phyloP scores from a whole-genome alignment of 208 protist species.

The Leptomonas seymouri region DNA sequence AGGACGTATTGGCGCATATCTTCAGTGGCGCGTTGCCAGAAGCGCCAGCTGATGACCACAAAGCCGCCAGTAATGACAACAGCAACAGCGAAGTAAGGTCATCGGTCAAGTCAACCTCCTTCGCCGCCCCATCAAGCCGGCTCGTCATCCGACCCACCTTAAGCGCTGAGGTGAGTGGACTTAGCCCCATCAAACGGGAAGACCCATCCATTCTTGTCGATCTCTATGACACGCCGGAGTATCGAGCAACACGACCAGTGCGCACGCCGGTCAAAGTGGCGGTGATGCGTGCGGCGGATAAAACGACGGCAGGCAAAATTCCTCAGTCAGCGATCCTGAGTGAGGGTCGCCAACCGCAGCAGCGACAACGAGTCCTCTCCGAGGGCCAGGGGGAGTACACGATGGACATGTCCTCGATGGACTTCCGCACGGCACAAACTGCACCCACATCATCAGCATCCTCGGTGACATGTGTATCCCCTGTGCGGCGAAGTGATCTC shows the following conservation, averaged over 20 bases:
- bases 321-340: neutral
- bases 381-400: conserved; percentile 4
- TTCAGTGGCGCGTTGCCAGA: neutral
- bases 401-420: conserved; percentile 10
- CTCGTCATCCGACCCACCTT: conserved; percentile 15
- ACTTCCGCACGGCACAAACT: conserved; percentile 23
- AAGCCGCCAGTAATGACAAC: neutral
- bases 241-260: neutral
- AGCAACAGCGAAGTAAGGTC: neutral
- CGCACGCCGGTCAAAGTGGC: neutral
- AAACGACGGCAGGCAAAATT: neutral
- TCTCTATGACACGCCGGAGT: conserved; percentile 33
- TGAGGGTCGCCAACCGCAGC: neutral
- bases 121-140: too few relatives aligned
- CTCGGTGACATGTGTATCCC: neutral
- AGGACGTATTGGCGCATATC: conserved; percentile 8
- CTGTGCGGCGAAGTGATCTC: neutral
- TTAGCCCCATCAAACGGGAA: conserved; percentile 55
- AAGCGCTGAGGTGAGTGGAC: conserved; percentile 40
- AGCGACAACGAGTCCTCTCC: too few relatives aligned
- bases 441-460: conserved; percentile 6
- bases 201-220: conserved; percentile 39
- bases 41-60: too few relatives aligned
- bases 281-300: neutral
- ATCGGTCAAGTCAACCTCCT: conserved; percentile 2